phyloP scores from a whole-genome alignment of 495 filamentous ascomycete genomes.

The Talaromyces thailandensis region DNA sequence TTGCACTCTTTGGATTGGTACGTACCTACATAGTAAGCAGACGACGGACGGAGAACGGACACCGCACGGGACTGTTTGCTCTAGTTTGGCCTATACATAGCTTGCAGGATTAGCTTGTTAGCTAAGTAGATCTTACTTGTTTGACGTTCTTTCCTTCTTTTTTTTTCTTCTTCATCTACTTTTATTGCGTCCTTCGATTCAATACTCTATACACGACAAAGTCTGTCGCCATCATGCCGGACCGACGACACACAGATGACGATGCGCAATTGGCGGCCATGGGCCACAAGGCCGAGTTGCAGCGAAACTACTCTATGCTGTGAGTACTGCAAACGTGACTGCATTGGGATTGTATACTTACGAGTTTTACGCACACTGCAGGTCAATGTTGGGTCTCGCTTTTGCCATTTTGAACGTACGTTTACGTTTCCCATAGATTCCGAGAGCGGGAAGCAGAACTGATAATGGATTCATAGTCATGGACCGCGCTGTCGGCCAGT shows the following conservation, averaged over 20 bases:
- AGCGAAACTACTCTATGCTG: slow-evolving; percentile 45
- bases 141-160: no score
- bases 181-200: background rate
- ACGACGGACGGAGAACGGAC: background rate
- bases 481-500: slow-evolving; percentile 44
- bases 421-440: background rate
- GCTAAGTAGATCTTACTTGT: background rate
- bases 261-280: slow-evolving; percentile 52
- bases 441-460: background rate
- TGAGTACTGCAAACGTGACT: slow-evolving; percentile 9
- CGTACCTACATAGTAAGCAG: no score
- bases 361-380: slow-evolving; percentile 9
- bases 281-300: slow-evolving; percentile 57
- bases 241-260: slow-evolving; percentile 14
- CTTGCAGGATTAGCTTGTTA: background rate
- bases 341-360: background rate
- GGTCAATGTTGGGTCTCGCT: slow-evolving; percentile 44
- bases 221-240: background rate
- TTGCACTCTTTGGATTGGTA: no score
- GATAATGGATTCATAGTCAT: slow-evolving; percentile 25
- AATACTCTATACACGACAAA: background rate
- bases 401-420: slow-evolving; percentile 46
- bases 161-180: background rate
- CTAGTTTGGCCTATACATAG: no score
- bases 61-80: background rate